These are phyloP conservation scores for Arthrobotrys pseudoclavata DNA, from an alignment of 2,329 filamentous ascomycete genomes.

Conservation along the genomic window DNA sequence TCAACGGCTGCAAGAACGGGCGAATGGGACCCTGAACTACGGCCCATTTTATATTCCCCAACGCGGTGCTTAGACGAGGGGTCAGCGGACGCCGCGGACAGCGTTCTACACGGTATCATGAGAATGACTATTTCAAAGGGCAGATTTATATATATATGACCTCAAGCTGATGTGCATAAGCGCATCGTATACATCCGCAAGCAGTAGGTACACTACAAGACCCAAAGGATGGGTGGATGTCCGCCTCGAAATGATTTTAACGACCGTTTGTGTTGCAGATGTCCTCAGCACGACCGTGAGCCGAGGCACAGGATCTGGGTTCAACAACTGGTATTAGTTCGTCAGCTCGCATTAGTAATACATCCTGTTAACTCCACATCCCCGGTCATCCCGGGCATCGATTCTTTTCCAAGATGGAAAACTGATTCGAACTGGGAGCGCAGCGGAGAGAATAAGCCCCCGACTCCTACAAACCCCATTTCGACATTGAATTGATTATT, in stretches of 20 bases:
- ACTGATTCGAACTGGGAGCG: slow-evolving; percentile 16
- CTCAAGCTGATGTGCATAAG: neutral
- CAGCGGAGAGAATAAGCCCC: slow-evolving; percentile 43
- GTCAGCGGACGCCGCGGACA: slow-evolving; percentile 35
- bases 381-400: slow-evolving; percentile 12
- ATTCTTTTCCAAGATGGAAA: neutral
- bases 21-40: neutral
- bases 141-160: neutral
- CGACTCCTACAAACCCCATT: slow-evolving; percentile 24
- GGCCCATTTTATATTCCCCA: slow-evolving; percentile 36
- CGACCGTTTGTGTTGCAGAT: slow-evolving; percentile 32
- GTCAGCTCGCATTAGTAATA: slow-evolving; percentile 40
- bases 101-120: neutral
- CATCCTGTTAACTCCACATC: slow-evolving; percentile 30
- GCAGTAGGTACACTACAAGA: neutral
- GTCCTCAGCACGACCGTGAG: slow-evolving; percentile 18
- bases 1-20: neutral
- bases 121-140: neutral
- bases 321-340: slow-evolving; percentile 30
- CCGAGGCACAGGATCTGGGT: slow-evolving; percentile 38
- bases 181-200: neutral
- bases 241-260: slow-evolving; percentile 1
- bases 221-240: neutral
- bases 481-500: neutral
- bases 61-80: neutral